phyloP scores from a whole-genome alignment of 169 alveolate genomes.

The Besnoitia besnoiti region DNA sequence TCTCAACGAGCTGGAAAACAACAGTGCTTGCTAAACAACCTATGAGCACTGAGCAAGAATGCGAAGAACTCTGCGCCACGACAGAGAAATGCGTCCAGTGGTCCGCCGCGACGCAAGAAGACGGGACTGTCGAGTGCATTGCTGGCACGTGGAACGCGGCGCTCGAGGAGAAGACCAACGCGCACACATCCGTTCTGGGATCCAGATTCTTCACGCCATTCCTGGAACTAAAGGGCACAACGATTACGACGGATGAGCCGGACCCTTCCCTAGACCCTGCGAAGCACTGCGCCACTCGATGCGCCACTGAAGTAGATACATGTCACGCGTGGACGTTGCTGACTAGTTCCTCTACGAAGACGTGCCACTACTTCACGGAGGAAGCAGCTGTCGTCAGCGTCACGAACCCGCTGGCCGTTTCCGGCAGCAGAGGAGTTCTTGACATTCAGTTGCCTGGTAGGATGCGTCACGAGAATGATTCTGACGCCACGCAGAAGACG shows the following conservation, averaged over 20 bases:
- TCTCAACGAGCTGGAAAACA: background rate
- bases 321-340: background rate
- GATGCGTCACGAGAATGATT: too few relatives aligned
- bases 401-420: background rate
- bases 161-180: background rate
- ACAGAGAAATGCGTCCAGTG: background rate
- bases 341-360: background rate
- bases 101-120: background rate
- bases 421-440: background rate
- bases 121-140: background rate
- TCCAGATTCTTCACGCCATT: background rate
- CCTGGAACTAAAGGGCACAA: background rate
- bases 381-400: background rate
- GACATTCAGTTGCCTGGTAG: background rate
- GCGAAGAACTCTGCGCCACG: background rate
- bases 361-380: background rate
- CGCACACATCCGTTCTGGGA: background rate
- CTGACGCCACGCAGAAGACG: too few relatives aligned
- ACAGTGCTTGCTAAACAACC: background rate
- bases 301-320: background rate
- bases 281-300: background rate
- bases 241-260: background rate
- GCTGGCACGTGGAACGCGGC: background rate
- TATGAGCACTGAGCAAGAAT: background rate
- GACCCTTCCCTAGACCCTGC: background rate